Conservation (phyloP, 2,329 filamentous ascomycete genomes). For the Epichloe bromicola region DNA sequence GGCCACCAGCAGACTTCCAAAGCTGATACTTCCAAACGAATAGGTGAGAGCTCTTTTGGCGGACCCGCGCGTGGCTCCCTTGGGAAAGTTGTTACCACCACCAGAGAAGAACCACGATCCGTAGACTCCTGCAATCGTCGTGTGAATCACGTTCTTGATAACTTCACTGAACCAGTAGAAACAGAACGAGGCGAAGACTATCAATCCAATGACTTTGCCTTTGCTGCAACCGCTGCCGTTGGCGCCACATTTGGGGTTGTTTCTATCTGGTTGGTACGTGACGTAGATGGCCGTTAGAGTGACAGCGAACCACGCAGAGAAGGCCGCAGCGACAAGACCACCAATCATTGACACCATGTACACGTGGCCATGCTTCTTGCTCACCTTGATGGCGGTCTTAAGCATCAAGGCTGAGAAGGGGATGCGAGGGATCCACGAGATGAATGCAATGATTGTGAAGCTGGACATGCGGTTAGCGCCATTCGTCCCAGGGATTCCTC, state of each 20-base stretch:
- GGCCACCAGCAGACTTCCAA: conserved; percentile 76
- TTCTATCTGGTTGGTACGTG: conserved; percentile 55
- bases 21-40: conserved; percentile 80
- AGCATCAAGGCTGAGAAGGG: conserved; percentile 88
- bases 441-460: conserved; percentile 38
- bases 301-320: conserved; percentile 75
- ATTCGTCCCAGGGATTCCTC: not conserved
- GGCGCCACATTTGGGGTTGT: conserved; percentile 38
- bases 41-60: conserved; percentile 73
- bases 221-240: conserved; percentile 51
- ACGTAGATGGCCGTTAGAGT: conserved; percentile 80
- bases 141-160: conserved; percentile 87
- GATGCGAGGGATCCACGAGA: conserved; percentile 79
- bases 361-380: conserved; percentile 72
- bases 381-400: conserved; percentile 71
- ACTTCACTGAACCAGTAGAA: conserved; percentile 92
- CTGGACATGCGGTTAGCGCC: not conserved
- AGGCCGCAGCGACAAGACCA: conserved; percentile 60
- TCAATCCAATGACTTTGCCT: conserved; percentile 68
- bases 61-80: conserved; percentile 69
- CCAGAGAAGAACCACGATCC: conserved; percentile 85
- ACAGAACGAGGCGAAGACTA: conserved; percentile 81
- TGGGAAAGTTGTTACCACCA: conserved; percentile 46
- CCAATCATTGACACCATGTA: conserved; percentile 78
- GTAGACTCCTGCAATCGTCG: conserved; percentile 76